Percentiles rank a stretch among this genome's conserved stretches.
These are phyloP conservation scores for Podaxis mareebaensis DNA, from an alignment of 768 basidiomycete genomes.

Conservation along the genomic window DNA sequence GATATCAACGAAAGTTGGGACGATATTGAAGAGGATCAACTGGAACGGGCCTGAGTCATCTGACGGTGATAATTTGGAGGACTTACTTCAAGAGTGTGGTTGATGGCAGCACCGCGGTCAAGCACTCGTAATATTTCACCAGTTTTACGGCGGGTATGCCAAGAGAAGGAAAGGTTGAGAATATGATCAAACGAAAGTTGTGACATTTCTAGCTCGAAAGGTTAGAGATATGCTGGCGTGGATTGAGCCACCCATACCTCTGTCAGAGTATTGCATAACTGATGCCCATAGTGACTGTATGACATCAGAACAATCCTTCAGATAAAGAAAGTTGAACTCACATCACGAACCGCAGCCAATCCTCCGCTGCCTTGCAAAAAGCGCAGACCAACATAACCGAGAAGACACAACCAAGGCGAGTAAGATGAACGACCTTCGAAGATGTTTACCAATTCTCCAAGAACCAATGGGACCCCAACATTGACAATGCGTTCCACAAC, in stretches of 20 bases:
- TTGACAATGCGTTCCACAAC: conserved; percentile 78
- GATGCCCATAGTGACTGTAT: conserved; percentile 75
- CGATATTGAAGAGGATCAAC: conserved; percentile 80
- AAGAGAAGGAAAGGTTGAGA: conserved; percentile 81
- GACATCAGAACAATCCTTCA: background rate
- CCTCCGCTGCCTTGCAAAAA: conserved; percentile 81
- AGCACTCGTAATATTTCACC: conserved; percentile 84
- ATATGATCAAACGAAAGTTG: conserved; percentile 85
- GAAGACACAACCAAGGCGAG: conserved; percentile 70
- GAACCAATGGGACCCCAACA: conserved; percentile 64
- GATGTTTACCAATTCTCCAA: conserved; percentile 63
- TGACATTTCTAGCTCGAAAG: conserved; percentile 66
- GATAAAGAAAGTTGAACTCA: conserved; percentile 24
- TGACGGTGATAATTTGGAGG: background rate
- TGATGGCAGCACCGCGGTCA: conserved; percentile 84
- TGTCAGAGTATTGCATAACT: conserved; percentile 87
- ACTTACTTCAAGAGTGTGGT: conserved; percentile 70
- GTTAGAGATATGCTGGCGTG: background rate
- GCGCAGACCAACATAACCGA: conserved; percentile 66
- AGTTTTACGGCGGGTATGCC: conserved; percentile 81
- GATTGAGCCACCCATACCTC: conserved; percentile 38
- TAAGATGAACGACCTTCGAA: conserved; percentile 47
- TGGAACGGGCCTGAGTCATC: conserved; percentile 27
- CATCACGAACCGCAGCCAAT: conserved; percentile 65
- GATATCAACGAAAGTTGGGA: conserved; percentile 84